These are phyloP conservation scores for Huiozyma sinensis DNA, from an alignment of 805 yeast species.

Conservation along the genomic window DNA sequence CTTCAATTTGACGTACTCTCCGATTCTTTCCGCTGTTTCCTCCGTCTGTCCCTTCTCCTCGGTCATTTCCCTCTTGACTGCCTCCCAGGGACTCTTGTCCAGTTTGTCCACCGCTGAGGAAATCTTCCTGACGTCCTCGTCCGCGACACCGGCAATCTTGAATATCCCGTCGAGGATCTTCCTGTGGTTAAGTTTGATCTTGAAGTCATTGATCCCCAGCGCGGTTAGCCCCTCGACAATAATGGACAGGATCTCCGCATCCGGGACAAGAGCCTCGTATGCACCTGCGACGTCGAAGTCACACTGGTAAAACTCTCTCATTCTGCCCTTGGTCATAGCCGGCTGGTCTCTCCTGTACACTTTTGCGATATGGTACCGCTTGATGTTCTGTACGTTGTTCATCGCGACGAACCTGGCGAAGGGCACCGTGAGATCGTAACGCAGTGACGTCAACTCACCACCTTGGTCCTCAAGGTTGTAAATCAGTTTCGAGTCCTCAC, in stretches of 20 bases:
- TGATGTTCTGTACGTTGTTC: constrained; percentile 82
- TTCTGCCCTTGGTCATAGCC: constrained; percentile 98
- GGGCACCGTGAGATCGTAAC: constrained; percentile 97
- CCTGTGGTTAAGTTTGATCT: constrained; percentile 88
- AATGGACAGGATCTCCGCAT: constrained; percentile 76
- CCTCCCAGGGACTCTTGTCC: constrained; percentile 94
- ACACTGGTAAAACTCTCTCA: constrained; percentile 99
- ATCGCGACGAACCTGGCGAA: constrained; percentile 95
- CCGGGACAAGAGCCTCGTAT: constrained; percentile 93
- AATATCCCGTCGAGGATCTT: constrained; percentile 93
- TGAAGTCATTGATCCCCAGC: constrained; percentile 81
- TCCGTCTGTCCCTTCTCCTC: constrained; percentile 85
- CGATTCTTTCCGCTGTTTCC: constrained; percentile 73
- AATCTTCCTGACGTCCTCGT: constrained; percentile 85
- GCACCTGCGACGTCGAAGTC: constrained; percentile 94
- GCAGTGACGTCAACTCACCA: constrained; percentile 89
- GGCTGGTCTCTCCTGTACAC: constrained; percentile 99
- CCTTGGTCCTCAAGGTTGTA: constrained; percentile 98
- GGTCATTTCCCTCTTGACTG: constrained; percentile 82
- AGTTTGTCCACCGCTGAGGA: constrained; percentile 94
- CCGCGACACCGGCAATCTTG: constrained; percentile 87
- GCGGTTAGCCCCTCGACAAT: constrained; percentile 75
- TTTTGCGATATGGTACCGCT: constrained; percentile 94
- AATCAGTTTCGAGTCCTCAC: constrained; percentile 95
- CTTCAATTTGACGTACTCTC: constrained; percentile 72